phyloP scores from a whole-genome alignment of 2,329 filamentous ascomycete genomes.

The Chaetomium strumarium region DNA sequence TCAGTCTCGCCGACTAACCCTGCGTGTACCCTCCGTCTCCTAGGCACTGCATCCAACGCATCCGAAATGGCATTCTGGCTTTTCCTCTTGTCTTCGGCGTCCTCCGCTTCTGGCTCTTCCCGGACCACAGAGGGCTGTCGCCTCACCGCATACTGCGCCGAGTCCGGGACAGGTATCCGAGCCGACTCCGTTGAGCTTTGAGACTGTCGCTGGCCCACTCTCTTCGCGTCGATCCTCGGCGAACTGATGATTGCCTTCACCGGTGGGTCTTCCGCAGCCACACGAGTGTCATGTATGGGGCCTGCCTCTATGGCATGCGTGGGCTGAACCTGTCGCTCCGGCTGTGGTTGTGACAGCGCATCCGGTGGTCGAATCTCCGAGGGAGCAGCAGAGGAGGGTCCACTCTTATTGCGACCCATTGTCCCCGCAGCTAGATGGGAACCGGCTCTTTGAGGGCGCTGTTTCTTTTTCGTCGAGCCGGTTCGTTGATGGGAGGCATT shows the following conservation, averaged over 20 bases:
- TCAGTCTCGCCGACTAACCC: not conserved
- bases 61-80: conserved; percentile 18
- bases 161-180: conserved; percentile 2
- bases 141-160: conserved; percentile 15
- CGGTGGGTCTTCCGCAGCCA: conserved; percentile 20
- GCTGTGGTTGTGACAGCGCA: not conserved
- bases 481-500: conserved; percentile 36
- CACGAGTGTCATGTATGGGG: not conserved
- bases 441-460: conserved; percentile 35
- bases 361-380: not conserved
- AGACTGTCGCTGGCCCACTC: conserved; percentile 11
- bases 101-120: conserved; percentile 33
- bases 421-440: conserved; percentile 48
- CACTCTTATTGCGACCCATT: conserved; percentile 45
- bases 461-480: conserved; percentile 36
- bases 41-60: conserved; percentile 33
- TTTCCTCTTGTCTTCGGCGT: conserved; percentile 17
- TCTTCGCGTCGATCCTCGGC: conserved; percentile 16
- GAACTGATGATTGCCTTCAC: conserved; percentile 21
- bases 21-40: conserved; percentile 28
- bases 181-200: not conserved
- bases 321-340: not conserved
- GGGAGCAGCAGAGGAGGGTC: not conserved
- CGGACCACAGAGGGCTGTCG: conserved; percentile 41
- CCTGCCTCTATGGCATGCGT: not conserved